Evolutionary conservation across 495 filamentous ascomycete species (phyloP).

Genomic region (Neurospora sp.): DNA sequence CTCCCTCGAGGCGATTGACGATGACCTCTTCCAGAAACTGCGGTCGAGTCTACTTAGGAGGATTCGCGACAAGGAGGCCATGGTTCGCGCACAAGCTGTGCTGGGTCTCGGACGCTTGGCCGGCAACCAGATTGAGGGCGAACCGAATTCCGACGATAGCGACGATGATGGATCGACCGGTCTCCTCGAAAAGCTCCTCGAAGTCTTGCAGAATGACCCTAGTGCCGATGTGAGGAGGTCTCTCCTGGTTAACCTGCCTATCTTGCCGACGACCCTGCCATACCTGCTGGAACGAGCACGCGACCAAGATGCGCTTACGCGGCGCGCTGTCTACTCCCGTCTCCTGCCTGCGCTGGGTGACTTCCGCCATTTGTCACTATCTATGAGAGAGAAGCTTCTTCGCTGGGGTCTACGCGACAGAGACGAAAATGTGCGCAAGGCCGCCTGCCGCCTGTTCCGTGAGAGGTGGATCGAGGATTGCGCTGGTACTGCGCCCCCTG

Average conservation of each 20-base stretch:
- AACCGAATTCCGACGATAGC: slow-evolving; percentile 57
- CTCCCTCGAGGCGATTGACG: slow-evolving; percentile 79
- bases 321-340: slow-evolving; percentile 78
- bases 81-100: slow-evolving; percentile 89
- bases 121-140: slow-evolving; percentile 67
- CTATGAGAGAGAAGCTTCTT: slow-evolving; percentile 90
- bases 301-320: slow-evolving; percentile 73
- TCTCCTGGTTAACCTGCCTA: slow-evolving; percentile 78
- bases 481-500: slow-evolving; percentile 49
- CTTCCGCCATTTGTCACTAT: slow-evolving; percentile 90
- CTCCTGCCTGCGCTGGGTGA: slow-evolving; percentile 85
- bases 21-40: slow-evolving; percentile 76
- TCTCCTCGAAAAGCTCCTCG: slow-evolving; percentile 71
- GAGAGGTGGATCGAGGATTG: slow-evolving; percentile 96
- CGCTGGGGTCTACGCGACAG: slow-evolving; percentile 92
- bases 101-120: slow-evolving; percentile 76
- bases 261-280: slow-evolving; percentile 70
- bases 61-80: slow-evolving; percentile 84
- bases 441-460: slow-evolving; percentile 78
- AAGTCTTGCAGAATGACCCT: slow-evolving; percentile 87
- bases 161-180: slow-evolving; percentile 47
- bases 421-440: slow-evolving; percentile 89
- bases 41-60: slow-evolving; percentile 68
- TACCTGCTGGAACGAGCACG: slow-evolving; percentile 86
- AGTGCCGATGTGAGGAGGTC: slow-evolving; percentile 86